Percentiles rank a stretch among this genome's conserved stretches.
Evolutionary conservation across 768 basidiomycete species (phyloP).

Genomic region (Obba rivulosa): DNA sequence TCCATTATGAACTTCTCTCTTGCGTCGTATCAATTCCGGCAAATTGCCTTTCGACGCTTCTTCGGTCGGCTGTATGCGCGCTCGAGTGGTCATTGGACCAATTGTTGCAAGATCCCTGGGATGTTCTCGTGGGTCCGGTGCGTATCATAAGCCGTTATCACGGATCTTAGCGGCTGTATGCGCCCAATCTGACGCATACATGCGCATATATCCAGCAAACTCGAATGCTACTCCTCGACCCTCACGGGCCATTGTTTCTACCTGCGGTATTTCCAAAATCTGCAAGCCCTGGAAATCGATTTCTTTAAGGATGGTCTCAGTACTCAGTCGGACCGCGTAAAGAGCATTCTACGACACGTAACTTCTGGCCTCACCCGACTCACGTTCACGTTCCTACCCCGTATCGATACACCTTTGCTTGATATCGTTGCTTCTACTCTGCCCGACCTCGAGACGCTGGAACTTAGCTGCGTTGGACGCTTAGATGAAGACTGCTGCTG

Average conservation of each 20-base stretch:
- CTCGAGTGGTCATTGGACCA: conserved; percentile 12
- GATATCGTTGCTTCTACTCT: conserved; percentile 40
- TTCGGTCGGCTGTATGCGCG: conserved; percentile 15
- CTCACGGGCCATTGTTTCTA: conserved; percentile 1
- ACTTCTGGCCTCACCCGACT: conserved; percentile 40
- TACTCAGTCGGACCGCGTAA: conserved; percentile 16
- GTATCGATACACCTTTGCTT: conserved; percentile 48
- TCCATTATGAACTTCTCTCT: conserved; percentile 22
- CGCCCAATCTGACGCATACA: conserved; percentile 7
- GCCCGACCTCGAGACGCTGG: conserved; percentile 40
- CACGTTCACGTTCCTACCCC: conserved; percentile 48
- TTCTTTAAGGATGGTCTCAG: conserved; percentile 19
- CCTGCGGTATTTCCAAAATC: conserved; percentile 5
- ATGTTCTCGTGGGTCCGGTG: conserved; percentile 24
- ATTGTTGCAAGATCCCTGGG: conserved; percentile 14
- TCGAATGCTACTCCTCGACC: conserved; percentile 12
- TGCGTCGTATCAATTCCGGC: conserved; percentile 22
- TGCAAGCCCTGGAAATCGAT: conserved; percentile 13
- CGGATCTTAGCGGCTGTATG: neutral
- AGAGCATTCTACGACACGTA: conserved; percentile 19
- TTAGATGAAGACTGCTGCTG: conserved; percentile 57
- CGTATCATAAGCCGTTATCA: conserved; percentile 4
- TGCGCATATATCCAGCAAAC: conserved; percentile 17
- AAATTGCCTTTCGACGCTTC: conserved; percentile 24
- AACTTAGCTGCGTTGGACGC: conserved; percentile 56